These are phyloP conservation scores for Dendrobium officinale DNA, from an alignment of 106 monocot species.

Conservation along the genomic window DNA sequence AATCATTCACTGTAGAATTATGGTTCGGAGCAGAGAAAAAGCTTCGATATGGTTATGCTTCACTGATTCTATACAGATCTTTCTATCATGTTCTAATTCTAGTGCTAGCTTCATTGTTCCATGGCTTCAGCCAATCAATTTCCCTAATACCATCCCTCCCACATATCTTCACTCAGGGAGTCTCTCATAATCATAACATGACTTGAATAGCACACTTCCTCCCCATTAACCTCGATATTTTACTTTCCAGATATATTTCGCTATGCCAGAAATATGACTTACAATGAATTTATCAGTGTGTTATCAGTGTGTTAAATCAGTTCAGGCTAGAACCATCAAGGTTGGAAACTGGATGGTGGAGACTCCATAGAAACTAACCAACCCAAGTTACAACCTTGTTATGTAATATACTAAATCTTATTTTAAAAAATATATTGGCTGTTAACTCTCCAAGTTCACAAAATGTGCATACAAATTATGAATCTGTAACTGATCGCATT, in stretches of 20 bases:
- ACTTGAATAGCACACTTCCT: background rate
- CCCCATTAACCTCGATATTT: background rate
- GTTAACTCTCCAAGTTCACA: background rate
- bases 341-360: background rate
- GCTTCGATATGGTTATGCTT: too few species aligned
- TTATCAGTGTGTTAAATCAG: background rate
- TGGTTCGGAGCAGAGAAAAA: too few species aligned
- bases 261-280: background rate
- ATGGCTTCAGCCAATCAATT: background rate
- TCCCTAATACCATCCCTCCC: background rate
- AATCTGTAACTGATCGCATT: background rate
- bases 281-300: background rate
- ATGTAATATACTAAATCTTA: background rate
- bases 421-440: background rate
- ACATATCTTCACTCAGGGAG: background rate
- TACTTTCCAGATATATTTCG: background rate
- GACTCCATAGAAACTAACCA: background rate
- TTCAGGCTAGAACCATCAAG: background rate
- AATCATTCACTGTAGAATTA: too few species aligned
- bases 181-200: background rate
- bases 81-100: background rate
- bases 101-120: background rate
- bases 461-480: background rate
- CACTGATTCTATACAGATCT: too few species aligned
- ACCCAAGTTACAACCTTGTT: background rate